Evolutionary conservation across 805 yeast genomes (phyloP).

Genomic region (Wickerhamomyces silvicola): DNA sequence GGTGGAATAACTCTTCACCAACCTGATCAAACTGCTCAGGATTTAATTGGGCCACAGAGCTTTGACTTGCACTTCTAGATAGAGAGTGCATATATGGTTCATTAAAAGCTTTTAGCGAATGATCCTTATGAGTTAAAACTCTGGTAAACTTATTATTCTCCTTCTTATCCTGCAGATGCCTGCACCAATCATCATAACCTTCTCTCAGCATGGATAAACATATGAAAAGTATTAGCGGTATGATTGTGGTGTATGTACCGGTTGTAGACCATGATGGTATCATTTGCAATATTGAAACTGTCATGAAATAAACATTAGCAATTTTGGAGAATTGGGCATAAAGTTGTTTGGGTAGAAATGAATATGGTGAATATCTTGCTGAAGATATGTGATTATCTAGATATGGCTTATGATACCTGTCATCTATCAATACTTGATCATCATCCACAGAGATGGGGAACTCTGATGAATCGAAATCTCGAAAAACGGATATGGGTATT

Average conservation of each 20-base stretch:
- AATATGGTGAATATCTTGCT: conserved; percentile 72
- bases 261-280: conserved; percentile 97
- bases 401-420: conserved; percentile 58
- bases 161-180: conserved; percentile 78
- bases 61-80: conserved; percentile 6
- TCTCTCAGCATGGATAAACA: conserved; percentile 86
- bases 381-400: conserved; percentile 70
- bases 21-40: conserved; percentile 2
- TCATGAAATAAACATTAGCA: conserved; percentile 86
- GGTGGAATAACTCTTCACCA: conserved; percentile 2
- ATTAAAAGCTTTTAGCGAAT: conserved; percentile 1
- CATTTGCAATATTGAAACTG: conserved; percentile 89
- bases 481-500: conserved; percentile 56
- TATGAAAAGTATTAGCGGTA: conserved; percentile 82
- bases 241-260: conserved; percentile 88
- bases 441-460: conserved; percentile 25
- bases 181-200: conserved; percentile 86
- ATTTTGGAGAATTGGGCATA: conserved; percentile 87
- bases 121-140: conserved; percentile 30
- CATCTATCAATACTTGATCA: conserved; percentile 50
- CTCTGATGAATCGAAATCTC: conserved; percentile 25
- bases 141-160: conserved; percentile 61
- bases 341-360: conserved; percentile 84
- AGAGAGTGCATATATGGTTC: conserved; percentile 6
- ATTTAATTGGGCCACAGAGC: conserved; percentile 11